phyloP scores from a whole-genome alignment of 352 stramenopile genomes.

The Phytophthora meadii region DNA sequence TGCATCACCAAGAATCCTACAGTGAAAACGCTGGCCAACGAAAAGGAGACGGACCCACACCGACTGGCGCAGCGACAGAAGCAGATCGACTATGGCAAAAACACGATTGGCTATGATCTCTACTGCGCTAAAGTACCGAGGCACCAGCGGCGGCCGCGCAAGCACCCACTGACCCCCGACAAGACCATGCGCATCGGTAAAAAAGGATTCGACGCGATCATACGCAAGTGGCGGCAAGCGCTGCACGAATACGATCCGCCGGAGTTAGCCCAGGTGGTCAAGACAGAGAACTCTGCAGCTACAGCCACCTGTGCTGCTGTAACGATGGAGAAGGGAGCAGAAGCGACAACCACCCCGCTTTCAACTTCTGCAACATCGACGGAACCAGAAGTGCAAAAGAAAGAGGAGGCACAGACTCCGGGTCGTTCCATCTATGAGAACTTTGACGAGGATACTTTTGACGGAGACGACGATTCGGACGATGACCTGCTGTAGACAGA shows the following conservation, averaged over 20 bases:
- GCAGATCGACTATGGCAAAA: constrained; percentile 94
- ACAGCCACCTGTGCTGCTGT: neutral
- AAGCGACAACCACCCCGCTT: neutral
- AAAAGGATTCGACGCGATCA: constrained; percentile 81
- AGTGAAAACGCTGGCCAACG: constrained; percentile 59
- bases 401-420: neutral
- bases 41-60: constrained; percentile 82
- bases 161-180: constrained; percentile 83
- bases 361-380: constrained; percentile 7
- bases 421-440: constrained; percentile 73
- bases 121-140: constrained; percentile 76
- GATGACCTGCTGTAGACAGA: constrained; percentile 72
- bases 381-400: neutral
- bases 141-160: constrained; percentile 46
- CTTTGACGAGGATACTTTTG: constrained; percentile 70
- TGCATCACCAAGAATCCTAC: constrained; percentile 3
- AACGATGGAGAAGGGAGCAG: neutral
- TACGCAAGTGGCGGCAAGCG: constrained; percentile 80
- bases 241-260: constrained; percentile 86
- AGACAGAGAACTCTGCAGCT: constrained; percentile 5
- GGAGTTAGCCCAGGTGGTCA: constrained; percentile 47
- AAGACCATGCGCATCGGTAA: constrained; percentile 80
- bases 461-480: constrained; percentile 55
- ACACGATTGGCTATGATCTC: constrained; percentile 91
- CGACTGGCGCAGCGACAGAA: constrained; percentile 91